phyloP scores from a whole-genome alignment of 2,329 filamentous ascomycete genomes.

The Plectosphaerella cucumerina region DNA sequence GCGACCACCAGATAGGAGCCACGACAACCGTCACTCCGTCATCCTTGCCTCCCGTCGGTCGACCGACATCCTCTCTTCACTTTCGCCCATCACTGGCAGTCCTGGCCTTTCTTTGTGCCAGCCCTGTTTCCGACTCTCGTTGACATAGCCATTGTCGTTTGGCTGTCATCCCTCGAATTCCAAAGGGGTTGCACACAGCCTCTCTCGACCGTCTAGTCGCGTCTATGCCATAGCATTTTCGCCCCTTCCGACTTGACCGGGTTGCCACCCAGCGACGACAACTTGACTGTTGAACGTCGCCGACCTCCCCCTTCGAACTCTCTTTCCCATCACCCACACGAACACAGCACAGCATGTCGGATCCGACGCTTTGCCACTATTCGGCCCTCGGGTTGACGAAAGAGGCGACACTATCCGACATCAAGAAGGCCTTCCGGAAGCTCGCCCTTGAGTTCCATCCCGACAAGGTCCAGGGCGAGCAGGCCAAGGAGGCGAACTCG shows the following conservation, averaged over 20 bases:
- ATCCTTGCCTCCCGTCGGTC: slow-evolving; percentile 11
- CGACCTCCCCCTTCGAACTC: not conserved
- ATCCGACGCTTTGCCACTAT: slow-evolving; percentile 71
- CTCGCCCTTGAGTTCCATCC: slow-evolving; percentile 85
- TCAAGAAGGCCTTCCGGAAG: slow-evolving; percentile 79
- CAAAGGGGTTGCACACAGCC: not conserved
- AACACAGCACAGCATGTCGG: slow-evolving; percentile 32
- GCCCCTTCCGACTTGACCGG: not conserved
- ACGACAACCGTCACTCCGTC: slow-evolving; percentile 6
- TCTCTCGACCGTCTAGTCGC: not conserved
- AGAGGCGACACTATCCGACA: slow-evolving; percentile 65
- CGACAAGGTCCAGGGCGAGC: slow-evolving; percentile 80
- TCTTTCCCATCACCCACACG: slow-evolving; percentile 6
- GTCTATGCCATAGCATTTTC: not conserved
- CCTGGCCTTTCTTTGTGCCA: slow-evolving; percentile 1
- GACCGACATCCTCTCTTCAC: not conserved
- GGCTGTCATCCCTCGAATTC: not conserved
- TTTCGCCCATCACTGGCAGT: not conserved
- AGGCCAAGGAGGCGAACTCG: slow-evolving; percentile 71
- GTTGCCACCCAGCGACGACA: not conserved
- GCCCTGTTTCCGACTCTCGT: not conserved
- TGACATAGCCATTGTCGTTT: not conserved
- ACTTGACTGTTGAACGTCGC: slow-evolving; percentile 6
- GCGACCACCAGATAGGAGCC: slow-evolving; percentile 4
- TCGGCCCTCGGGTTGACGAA: slow-evolving; percentile 68